Base-by-base conservation (phyloP, 192 early-diverging fungal species). In the Phycomyces blakesleeanus region DNA sequence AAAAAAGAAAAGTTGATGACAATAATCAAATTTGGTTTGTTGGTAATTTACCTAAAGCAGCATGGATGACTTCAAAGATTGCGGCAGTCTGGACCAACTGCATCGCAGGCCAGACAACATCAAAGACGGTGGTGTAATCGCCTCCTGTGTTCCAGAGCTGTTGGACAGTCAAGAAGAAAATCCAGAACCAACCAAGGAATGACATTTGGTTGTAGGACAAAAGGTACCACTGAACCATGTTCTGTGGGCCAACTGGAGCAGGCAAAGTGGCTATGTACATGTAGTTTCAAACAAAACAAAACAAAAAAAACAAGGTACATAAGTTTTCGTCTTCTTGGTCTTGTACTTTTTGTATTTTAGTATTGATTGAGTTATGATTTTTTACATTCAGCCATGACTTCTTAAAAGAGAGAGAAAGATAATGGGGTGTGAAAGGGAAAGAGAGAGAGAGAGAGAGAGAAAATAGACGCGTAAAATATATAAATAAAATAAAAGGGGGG, bases 141-240 rank as follows among this genome's bases (percentile, higher is more conserved):
- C 76, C 70, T 38, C 83, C 81, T 20, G 82, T 79, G 5, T 61
- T 61, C 14, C 81, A 47, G 16, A 93, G 76, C 41, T 84, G 75
- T 29, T 71, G 41, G 14, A 83, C 41, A 12, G 86, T 80, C 57
- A 81, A 71, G 16, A 74, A 64, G 14, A 96, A 79, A 29, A 92
- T 80, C 58, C 81, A 88, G 25, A 69, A 78, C 96, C 96, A 98
- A n/a, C 86, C 94, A 12, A 72, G 71, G 53, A 85, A 87, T 39
- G 94, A 96, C 0, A 76, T 79, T 24, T 82, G 70, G 71, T 98
- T 98, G 83, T 97, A 98, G 27, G 83, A 71, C 24, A 96, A 75
- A 34, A 98, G 80, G 67, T 97, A 98, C 10, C 52, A 34, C 57
- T 82, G 72, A 49, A 77, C 20, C 5, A 74, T n/a, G 38, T 26